Base-by-base conservation (phyloP, 1,139 yeast species). In the Debaryomyces nepalensis region DNA sequence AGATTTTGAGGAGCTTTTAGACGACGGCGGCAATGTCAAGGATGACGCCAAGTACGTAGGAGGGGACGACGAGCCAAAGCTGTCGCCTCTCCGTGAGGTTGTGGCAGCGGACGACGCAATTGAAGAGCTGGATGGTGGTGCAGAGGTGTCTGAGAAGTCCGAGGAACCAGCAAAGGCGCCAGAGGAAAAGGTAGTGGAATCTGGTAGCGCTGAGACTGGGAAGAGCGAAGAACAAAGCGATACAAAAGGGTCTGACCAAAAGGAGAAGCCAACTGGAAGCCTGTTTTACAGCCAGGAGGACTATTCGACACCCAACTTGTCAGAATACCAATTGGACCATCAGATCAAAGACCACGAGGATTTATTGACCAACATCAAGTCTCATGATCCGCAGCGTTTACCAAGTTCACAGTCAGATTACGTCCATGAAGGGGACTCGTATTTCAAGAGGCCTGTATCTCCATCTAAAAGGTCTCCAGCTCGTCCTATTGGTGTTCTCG, bases 1-100 rank as follows among this genome's bases (percentile, higher is more conserved):
- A 48, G 77, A 73, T 50, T 73, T 81, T 50, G 82, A 75, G 18
- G 63, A 65, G 26, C 68, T 77, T 40, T 63, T 81, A 52, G 85
- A 81, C 50, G 65, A 66, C 10, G 68, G 70, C 34, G 87, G 86
- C 2, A 67, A 73, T 41, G 66, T 81, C 36, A 79, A 73, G 52
- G 68, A 65, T 16, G 75, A 71, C 43, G 79, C 74, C 24, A 63
- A 30, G 26, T 38, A 37, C 15, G 14, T 35, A 10, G 26, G 24
- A 12, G 27, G 18, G 29, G 30, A 37, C 26, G 42, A 30, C 38
- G 32, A 31, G 34, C 21, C 34, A 26, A 39, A 42, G 35, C 37
- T 30, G 18, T 44, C 35, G 16, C 39, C 24, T n/a, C 34, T 24
- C 21, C 30, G 30, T 26, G 15, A 8, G 11, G 39, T 21, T 12